Evolutionary conservation across 306 rosid genomes (phyloP).

Genomic region (Cicer yamashitae): DNA sequence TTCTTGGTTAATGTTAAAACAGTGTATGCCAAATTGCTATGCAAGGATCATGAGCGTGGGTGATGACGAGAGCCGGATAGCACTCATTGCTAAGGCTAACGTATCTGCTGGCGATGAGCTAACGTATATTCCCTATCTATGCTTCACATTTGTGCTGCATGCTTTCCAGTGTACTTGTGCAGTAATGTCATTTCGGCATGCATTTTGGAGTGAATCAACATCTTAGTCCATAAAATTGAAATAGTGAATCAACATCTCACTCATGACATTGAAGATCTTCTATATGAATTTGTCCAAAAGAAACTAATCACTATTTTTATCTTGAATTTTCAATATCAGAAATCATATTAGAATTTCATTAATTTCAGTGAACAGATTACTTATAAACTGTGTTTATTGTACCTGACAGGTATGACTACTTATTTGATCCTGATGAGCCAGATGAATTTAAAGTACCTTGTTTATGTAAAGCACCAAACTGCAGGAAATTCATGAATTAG

Average conservation of each 20-base stretch:
- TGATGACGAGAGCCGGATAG: conserved; percentile 79
- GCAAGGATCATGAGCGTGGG: conserved; percentile 97
- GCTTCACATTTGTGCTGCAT: conserved; percentile 10
- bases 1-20: conserved; percentile 37
- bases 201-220: conserved; percentile 18
- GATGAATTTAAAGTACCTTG: conserved; percentile 93
- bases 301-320: background rate
- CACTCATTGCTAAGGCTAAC: conserved; percentile 80
- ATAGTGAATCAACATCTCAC: background rate
- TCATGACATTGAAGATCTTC: background rate
- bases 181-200: conserved; percentile 28
- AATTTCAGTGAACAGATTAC: background rate
- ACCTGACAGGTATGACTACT: conserved; percentile 77
- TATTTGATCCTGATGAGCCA: conserved; percentile 86
- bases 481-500: conserved; percentile 92
- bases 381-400: conserved; percentile 39
- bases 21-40: conserved; percentile 95
- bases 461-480: conserved; percentile 83
- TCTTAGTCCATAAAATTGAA: background rate
- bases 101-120: conserved; percentile 82
- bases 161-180: background rate
- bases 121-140: conserved; percentile 59
- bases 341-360: background rate
- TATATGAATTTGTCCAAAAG: background rate
- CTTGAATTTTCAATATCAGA: background rate